These are phyloP conservation scores for Scalesia atractyloides DNA, from an alignment of 129 eudicot species.

Conservation along the genomic window DNA sequence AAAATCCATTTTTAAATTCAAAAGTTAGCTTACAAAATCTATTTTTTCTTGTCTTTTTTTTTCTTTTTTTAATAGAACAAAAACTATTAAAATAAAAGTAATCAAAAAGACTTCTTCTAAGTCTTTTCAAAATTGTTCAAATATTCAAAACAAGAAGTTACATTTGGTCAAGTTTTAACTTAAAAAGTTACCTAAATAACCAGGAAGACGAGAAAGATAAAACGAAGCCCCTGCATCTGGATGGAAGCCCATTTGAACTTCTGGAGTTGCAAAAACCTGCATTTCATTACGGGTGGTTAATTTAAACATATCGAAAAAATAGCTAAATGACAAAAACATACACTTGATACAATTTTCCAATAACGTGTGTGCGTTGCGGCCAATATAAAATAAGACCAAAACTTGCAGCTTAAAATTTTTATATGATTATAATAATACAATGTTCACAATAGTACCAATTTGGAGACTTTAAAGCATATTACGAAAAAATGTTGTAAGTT, in stretches of 20 bases:
- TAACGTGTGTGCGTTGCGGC: background rate
- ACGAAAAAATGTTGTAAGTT: conserved; percentile 13
- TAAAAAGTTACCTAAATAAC: conserved; percentile 74
- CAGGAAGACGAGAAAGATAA: conserved; percentile 93
- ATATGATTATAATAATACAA: background rate
- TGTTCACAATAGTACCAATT: background rate
- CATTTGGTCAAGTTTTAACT: background rate
- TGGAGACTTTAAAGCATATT: background rate
- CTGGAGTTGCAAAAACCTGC: conserved; percentile 82
- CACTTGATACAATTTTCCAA: background rate
- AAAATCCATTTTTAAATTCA: too few relatives aligned
- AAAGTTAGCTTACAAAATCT: too few relatives aligned
- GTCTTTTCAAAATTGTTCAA: too few relatives aligned
- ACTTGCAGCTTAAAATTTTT: conserved; percentile 6
- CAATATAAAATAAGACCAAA: background rate
- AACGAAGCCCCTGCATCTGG: conserved; percentile 98
- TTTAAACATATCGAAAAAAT: conserved; percentile 18
- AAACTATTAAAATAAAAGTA: too few relatives aligned
- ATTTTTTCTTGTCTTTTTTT: too few relatives aligned
- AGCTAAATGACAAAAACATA: conserved; percentile 10
- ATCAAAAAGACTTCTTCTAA: too few relatives aligned
- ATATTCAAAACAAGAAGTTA: too few relatives aligned
- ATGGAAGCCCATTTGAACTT: conserved; percentile 87
- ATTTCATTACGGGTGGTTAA: conserved; percentile 12
- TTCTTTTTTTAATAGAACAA: too few relatives aligned